phyloP scores from a whole-genome alignment of 129 eudicot genomes.

The Lonicera japonica region DNA sequence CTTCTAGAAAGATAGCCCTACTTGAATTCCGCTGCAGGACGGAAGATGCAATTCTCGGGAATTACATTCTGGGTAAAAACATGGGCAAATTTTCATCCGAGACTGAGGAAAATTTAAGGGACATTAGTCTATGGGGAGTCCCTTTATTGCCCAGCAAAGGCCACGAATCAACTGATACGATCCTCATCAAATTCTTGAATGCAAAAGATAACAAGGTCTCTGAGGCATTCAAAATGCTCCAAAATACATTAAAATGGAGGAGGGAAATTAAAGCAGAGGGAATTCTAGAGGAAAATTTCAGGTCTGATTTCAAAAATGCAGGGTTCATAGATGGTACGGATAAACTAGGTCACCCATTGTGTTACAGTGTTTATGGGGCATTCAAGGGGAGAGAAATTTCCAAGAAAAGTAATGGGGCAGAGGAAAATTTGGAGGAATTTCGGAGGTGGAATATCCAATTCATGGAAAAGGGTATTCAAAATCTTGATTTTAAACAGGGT shows the following conservation, averaged over 20 bases:
- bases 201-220: constrained; percentile 50
- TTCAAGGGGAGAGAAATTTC: constrained; percentile 29
- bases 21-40: constrained; percentile 43
- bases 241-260: constrained; percentile 61
- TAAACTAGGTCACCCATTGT: constrained; percentile 51
- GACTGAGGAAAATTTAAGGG: constrained; percentile 23
- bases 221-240: constrained; percentile 58
- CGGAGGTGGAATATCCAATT: constrained; percentile 63
- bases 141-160: constrained; percentile 68
- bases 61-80: constrained; percentile 19
- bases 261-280: constrained; percentile 33
- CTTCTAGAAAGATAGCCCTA: constrained; percentile 34
- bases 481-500: constrained; percentile 40
- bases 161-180: constrained; percentile 36
- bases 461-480: constrained; percentile 53
- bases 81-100: not conserved
- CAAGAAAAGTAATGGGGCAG: constrained; percentile 20
- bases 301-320: constrained; percentile 28
- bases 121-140: constrained; percentile 69
- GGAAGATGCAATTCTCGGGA: constrained; percentile 51
- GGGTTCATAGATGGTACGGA: constrained; percentile 40
- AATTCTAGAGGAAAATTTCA: constrained; percentile 33
- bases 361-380: constrained; percentile 43
- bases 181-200: constrained; percentile 63
- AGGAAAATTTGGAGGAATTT: constrained; percentile 28